Evolutionary conservation across 2,329 filamentous ascomycete genomes (phyloP).

Genomic region (Coniochaeta hoffmannii): DNA sequence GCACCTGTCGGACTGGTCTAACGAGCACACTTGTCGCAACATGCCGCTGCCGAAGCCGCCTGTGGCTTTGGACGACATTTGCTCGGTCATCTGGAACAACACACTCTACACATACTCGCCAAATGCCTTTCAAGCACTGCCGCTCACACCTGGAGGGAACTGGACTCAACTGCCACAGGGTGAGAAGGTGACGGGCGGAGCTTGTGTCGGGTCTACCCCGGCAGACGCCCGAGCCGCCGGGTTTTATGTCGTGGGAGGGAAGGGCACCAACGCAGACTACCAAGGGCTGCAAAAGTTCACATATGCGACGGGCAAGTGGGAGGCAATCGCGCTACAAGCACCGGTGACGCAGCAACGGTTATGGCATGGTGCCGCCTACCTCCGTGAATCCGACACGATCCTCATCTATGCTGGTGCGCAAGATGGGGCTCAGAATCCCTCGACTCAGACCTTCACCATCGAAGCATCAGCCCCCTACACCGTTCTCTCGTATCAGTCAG

Average conservation of each 20-base stretch:
- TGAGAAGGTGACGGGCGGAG: conserved; percentile 63
- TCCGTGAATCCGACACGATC: conserved; percentile 63
- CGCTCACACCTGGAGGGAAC: conserved; percentile 58
- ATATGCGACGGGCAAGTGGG: conserved; percentile 47
- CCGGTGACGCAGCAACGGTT: conserved; percentile 59
- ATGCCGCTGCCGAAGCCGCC: conserved; percentile 71
- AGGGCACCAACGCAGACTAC: conserved; percentile 47
- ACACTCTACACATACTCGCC: conserved; percentile 79
- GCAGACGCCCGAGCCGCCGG: conserved; percentile 51
- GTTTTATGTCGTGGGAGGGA: conserved; percentile 78
- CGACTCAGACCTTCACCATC: conserved; percentile 71
- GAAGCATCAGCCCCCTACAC: conserved; percentile 56
- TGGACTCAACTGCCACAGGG: conserved; percentile 65
- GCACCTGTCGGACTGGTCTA: background rate
- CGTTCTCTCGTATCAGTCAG: conserved; percentile 51
- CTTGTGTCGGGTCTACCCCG: conserved; percentile 66
- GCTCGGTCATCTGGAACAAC: conserved; percentile 73
- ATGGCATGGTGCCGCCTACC: conserved; percentile 69
- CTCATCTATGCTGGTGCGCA: conserved; percentile 74
- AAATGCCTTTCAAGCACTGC: conserved; percentile 66
- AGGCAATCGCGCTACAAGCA: conserved; percentile 33
- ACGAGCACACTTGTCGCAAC: conserved; percentile 11
- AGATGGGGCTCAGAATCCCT: conserved; percentile 48
- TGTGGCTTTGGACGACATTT: conserved; percentile 65
- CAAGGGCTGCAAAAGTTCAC: conserved; percentile 66